Base-by-base conservation (phyloP, 371 early-diverging fungal species). In the Mucor velutinosus region DNA sequence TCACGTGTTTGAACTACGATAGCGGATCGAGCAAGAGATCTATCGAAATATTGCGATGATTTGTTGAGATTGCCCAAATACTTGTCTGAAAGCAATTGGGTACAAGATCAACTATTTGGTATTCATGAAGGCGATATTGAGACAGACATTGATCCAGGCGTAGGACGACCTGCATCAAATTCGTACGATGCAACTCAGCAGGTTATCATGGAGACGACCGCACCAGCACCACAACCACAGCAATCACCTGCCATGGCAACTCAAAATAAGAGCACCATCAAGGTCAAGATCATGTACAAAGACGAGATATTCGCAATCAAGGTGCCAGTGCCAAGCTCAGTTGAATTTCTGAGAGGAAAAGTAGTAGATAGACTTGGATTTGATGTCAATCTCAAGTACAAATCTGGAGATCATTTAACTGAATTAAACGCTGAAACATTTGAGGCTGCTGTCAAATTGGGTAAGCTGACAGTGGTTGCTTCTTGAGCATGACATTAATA, bases 291-390 rank as follows among this genome's bases (percentile, higher is more conserved):
- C 60, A 82, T 83, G 32, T 86, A 86, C 65, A 80, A 86, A 45
- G 89, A 86, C 60, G 93, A 93, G 59, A 87, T 91, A 62, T 88
- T 91, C 71, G 93, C 92, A 2, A 88, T 93, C 72, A 86, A 89
- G 67, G 78, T 93, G 58, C 88, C 90, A 0, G 78, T 86, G 5
- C 71, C 84, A 61, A 80, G 85, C 69, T 84, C 86, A 19, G 76
- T 89, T 60, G 79, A 76, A 7, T 73, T 81, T 29, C 74, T 93
- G 17, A 82, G 82, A 45, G 74, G 78, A 41, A 87, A 88, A 67
- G 82, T 93, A 27, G 79, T 81, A 43, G 85, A 87, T 53, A 85
- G 90, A 35, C 68, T 91, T 15, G 84, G 86, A 21, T 74, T 75
- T 60, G 67, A 71, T 32, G 81, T 70, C 41, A 58, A 70, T 39